Percentiles rank a stretch among this genome's conserved stretches.
phyloP scores from a whole-genome alignment of 179 eudicot genomes.

The Beta macrorhiza region DNA sequence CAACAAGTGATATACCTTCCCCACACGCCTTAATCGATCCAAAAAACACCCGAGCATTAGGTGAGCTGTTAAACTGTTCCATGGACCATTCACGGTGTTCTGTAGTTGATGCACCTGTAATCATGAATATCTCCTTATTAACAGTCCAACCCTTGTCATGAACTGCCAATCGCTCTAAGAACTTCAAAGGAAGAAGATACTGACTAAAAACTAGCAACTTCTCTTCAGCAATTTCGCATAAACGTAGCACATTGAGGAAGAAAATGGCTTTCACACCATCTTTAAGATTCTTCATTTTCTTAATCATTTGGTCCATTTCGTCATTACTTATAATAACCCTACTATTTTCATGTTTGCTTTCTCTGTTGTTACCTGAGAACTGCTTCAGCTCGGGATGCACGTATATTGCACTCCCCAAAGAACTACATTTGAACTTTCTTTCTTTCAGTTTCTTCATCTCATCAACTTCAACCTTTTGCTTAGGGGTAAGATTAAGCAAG shows the following conservation, averaged over 20 bases:
- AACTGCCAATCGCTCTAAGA: slow-evolving; percentile 55
- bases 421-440: slow-evolving; percentile 46
- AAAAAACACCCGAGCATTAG: slow-evolving; percentile 65
- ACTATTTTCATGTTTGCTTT: slow-evolving; percentile 10
- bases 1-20: slow-evolving; percentile 86
- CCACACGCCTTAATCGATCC: slow-evolving; percentile 92
- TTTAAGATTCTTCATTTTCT: slow-evolving; percentile 40
- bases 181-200: slow-evolving; percentile 64
- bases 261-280: slow-evolving; percentile 81
- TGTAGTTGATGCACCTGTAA: slow-evolving; percentile 57
- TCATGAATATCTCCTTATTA: slow-evolving; percentile 61
- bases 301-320: slow-evolving; percentile 40
- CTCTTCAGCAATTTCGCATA: slow-evolving; percentile 61
- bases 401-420: slow-evolving; percentile 47
- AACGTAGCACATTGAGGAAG: slow-evolving; percentile 53
- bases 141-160: slow-evolving; percentile 52
- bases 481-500: slow-evolving; percentile 47
- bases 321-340: slow-evolving; percentile 21
- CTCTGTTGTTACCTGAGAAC: slow-evolving; percentile 32
- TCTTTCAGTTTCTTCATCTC: slow-evolving; percentile 38
- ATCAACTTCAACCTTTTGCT: slow-evolving; percentile 46
- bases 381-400: slow-evolving; percentile 52
- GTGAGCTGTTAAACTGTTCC: slow-evolving; percentile 66
- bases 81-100: slow-evolving; percentile 63
- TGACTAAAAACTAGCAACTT: slow-evolving; percentile 82